Percentiles rank a stretch among this genome's conserved stretches.
phyloP scores from a whole-genome alignment of 371 early-diverging fungal species.

The Choanephora cucurbitarum region DNA sequence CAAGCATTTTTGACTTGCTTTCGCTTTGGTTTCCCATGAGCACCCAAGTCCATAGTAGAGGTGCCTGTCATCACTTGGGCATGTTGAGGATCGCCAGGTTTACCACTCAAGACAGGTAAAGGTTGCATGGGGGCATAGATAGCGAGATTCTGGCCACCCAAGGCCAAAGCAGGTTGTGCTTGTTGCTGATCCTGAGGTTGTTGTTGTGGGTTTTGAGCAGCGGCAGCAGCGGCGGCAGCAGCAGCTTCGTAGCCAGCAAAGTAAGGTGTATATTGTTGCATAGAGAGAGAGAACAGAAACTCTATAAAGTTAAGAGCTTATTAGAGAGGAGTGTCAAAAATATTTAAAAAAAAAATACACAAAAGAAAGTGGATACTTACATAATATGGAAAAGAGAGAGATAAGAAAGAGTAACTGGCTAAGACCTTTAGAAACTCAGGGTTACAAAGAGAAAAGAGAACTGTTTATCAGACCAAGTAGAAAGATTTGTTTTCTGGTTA shows the following conservation, averaged over 20 bases:
- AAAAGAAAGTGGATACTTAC: no score
- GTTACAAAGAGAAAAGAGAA: neutral
- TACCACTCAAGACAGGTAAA: conserved; percentile 24
- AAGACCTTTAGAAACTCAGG: neutral
- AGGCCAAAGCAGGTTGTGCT: conserved; percentile 10
- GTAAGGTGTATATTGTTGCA: conserved; percentile 44
- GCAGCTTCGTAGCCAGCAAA: conserved; percentile 28
- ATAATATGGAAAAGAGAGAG: neutral
- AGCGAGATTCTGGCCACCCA: conserved; percentile 25
- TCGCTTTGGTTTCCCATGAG: conserved; percentile 30
- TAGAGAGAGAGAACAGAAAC: neutral
- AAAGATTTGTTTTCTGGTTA: no score
- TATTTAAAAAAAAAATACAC: no score
- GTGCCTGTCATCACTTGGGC: conserved; percentile 2
- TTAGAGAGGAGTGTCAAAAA: neutral
- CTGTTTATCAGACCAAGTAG: no score
- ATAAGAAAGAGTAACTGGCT: neutral
- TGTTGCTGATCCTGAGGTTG: conserved; percentile 19
- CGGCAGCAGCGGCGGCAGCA: no score
- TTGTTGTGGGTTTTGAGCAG: conserved; percentile 26
- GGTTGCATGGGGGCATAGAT: conserved; percentile 32
- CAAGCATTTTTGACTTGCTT: conserved; percentile 71
- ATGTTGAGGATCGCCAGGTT: neutral
- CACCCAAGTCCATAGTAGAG: conserved; percentile 15
- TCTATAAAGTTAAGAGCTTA: no score